Percentiles rank a stretch among this genome's conserved stretches.
phyloP scores from a whole-genome alignment of 179 eudicot species.

The Amaranthus tricolor region DNA sequence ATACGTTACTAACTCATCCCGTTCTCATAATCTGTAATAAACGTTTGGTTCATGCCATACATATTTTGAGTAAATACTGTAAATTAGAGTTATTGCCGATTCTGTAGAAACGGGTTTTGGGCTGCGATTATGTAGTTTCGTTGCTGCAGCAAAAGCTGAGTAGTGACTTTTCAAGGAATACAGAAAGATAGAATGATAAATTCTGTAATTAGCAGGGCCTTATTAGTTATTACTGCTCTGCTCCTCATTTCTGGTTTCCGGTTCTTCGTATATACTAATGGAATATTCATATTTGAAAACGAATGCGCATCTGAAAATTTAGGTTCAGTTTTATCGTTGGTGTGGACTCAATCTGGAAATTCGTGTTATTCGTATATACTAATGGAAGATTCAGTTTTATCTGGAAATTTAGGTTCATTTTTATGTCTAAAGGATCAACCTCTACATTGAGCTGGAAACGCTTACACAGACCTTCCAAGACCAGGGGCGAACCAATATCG shows the following conservation, averaged over 20 bases:
- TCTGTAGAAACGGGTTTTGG: not conserved
- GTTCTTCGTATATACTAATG: not conserved
- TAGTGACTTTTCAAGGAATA: not conserved
- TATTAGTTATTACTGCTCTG: not conserved
- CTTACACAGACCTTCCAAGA: no score
- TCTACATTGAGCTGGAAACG: no score
- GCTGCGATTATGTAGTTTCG: conserved; percentile 1
- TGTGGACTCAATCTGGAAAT: no score
- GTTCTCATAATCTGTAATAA: not conserved
- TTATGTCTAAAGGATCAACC: no score
- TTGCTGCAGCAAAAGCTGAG: conserved; percentile 3
- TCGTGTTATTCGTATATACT: no score
- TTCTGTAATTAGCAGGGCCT: not conserved
- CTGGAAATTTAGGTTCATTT: no score
- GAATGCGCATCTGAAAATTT: not conserved
- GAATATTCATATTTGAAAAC: conserved; percentile 12
- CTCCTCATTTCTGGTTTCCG: not conserved
- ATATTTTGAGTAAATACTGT: no score
- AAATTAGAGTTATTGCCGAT: not conserved
- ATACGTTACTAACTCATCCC: not conserved
- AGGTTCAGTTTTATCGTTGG: not conserved
- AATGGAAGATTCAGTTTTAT: no score
- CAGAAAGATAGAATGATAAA: not conserved
- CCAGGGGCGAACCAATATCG: no score
- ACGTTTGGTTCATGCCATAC: no score